Percentiles rank a stretch among this genome's conserved stretches.
These are phyloP conservation scores for Balakata baccata DNA, from an alignment of 345 rosid species.

Conservation along the genomic window DNA sequence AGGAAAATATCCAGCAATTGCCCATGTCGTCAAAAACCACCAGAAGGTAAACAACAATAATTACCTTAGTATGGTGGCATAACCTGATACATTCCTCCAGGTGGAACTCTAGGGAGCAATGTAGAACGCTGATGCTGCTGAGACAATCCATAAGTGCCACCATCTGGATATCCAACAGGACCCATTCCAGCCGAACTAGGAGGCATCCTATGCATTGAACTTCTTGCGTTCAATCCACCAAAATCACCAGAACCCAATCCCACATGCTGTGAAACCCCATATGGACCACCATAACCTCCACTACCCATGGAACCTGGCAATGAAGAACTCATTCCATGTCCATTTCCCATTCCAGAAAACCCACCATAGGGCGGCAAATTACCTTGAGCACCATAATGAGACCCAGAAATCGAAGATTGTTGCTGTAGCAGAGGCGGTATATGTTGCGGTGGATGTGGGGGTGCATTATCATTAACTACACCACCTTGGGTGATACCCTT, in stretches of 20 bases:
- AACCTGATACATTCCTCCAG: constrained; percentile 31
- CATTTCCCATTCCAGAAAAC: constrained; percentile 20
- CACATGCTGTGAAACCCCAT: constrained; percentile 25
- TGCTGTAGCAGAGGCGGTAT: constrained; percentile 8
- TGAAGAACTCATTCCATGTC: constrained; percentile 24
- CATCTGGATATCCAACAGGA: constrained; percentile 26
- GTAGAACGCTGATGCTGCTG: constrained; percentile 27
- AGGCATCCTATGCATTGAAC: constrained; percentile 28
- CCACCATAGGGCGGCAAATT: constrained; percentile 20
- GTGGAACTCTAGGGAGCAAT: constrained; percentile 31
- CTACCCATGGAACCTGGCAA: constrained; percentile 10
- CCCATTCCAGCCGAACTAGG: constrained; percentile 20
- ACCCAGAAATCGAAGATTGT: constrained; percentile 13
- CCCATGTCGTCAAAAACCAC: not conserved
- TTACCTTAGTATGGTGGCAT: constrained; percentile 37
- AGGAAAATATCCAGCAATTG: not conserved
- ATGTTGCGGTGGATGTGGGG: not conserved
- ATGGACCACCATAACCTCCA: constrained; percentile 23
- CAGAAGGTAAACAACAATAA: not conserved
- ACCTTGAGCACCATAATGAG: constrained; percentile 13
- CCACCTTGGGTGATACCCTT: constrained; percentile 19
- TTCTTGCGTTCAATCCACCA: constrained; percentile 21
- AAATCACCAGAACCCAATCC: constrained; percentile 21
- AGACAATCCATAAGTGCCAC: constrained; percentile 26
- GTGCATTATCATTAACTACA: not conserved